A percentile compares a stretch with the other conserved stretches of the same genome.
Evolutionary conservation across 352 stramenopile species (phyloP).

Genomic region (Phytophthora europaea): DNA sequence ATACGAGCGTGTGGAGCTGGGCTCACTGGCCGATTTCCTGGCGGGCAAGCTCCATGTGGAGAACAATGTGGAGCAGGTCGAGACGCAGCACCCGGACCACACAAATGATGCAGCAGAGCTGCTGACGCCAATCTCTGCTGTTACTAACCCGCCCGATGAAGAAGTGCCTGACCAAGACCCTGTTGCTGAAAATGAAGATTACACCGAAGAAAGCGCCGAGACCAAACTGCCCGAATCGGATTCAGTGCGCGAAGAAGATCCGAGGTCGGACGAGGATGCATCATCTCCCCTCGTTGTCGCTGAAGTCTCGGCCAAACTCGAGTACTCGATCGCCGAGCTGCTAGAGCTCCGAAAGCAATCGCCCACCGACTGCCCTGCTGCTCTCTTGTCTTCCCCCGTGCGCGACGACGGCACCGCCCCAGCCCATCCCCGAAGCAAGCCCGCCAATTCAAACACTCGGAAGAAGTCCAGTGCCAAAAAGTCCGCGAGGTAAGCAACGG

Average conservation of each 20-base stretch:
- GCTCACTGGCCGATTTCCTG: slow-evolving; percentile 42
- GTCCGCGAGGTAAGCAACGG: slow-evolving; percentile 27
- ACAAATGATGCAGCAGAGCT: neutral
- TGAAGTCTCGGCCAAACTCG: slow-evolving; percentile 9
- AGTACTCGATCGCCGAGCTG: slow-evolving; percentile 38
- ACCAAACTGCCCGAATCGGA: slow-evolving; percentile 1
- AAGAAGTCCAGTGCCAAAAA: slow-evolving; percentile 32
- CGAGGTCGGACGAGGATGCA: slow-evolving; percentile 8
- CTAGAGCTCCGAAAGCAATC: slow-evolving; percentile 35
- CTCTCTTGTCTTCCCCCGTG: slow-evolving; percentile 34
- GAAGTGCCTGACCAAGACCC: neutral
- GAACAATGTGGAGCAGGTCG: slow-evolving; percentile 1
- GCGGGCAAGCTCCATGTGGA: slow-evolving; percentile 17
- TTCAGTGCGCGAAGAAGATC: slow-evolving; percentile 10
- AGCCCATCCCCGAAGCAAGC: slow-evolving; percentile 8
- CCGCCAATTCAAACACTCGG: slow-evolving; percentile 5
- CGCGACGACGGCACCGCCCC: slow-evolving; percentile 26
- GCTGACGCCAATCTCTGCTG: neutral
- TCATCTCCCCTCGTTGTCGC: neutral
- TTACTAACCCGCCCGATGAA: neutral
- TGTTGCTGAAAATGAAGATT: neutral
- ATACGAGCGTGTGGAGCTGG: slow-evolving; percentile 42
- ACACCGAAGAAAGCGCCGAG: neutral
- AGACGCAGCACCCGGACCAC: slow-evolving; percentile 2
- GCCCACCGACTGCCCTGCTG: slow-evolving; percentile 25